Evolutionary conservation across 2,329 filamentous ascomycete genomes (phyloP).

Genomic region (Chaetomium strumarium): DNA sequence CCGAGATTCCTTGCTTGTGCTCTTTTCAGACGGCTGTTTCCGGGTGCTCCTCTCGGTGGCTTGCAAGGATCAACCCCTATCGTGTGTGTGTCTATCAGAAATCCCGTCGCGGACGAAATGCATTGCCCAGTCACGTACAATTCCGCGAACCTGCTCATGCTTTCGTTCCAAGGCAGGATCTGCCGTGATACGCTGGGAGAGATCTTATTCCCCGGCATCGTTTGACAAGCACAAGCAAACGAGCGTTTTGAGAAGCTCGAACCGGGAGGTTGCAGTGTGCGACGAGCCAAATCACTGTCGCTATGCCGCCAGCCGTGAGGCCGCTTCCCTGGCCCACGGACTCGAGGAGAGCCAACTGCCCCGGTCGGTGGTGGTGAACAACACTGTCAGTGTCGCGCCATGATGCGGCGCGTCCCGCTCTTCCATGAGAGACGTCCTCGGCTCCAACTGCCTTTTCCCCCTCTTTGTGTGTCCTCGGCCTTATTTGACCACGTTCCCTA

Average conservation of each 20-base stretch:
- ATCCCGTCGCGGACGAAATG: neutral
- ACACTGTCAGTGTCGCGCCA: neutral
- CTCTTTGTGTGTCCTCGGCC: neutral
- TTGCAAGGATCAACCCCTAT: neutral
- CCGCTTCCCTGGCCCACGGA: neutral
- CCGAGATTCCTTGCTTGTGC: neutral
- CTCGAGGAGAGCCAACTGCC: neutral
- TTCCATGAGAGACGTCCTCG: neutral
- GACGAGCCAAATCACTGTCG: neutral
- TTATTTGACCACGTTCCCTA: neutral
- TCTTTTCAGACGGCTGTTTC: neutral
- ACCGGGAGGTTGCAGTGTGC: constrained; percentile 5
- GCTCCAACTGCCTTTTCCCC: neutral
- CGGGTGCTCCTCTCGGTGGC: neutral
- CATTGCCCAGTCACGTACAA: neutral
- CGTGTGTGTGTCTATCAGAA: neutral
- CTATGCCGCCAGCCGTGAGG: constrained; percentile 1
- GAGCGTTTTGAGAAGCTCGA: neutral
- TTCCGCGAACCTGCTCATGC: neutral
- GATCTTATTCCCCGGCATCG: constrained; percentile 5
- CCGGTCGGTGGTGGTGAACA: neutral
- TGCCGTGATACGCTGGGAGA: constrained; percentile 1
- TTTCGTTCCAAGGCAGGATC: neutral
- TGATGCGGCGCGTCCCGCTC: neutral
- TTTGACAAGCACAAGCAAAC: constrained; percentile 3